Conservation (phyloP, 129 eudicot species). For the Centella asiatica region DNA sequence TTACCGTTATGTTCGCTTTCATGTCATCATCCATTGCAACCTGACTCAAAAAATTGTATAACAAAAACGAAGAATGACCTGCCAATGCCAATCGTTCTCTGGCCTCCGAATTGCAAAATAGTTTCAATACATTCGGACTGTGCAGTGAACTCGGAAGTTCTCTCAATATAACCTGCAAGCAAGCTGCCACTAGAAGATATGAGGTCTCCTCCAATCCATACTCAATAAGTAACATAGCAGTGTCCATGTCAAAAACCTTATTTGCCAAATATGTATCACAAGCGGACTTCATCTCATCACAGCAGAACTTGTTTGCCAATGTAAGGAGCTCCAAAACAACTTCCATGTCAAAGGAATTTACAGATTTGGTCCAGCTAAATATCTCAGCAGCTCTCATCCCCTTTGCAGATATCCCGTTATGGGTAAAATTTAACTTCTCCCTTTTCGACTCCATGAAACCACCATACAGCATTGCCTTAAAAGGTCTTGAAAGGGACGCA, state of each 20-base stretch:
- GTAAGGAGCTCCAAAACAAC: constrained; percentile 44
- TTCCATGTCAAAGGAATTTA: constrained; percentile 31
- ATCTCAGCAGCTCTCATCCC: constrained; percentile 47
- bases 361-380: constrained; percentile 39
- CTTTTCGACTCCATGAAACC: constrained; percentile 37
- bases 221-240: constrained; percentile 40
- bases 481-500: constrained; percentile 53
- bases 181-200: constrained; percentile 59
- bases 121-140: constrained; percentile 27
- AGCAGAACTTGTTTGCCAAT: constrained; percentile 51
- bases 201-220: constrained; percentile 59
- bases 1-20: constrained; percentile 54
- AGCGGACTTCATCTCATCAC: constrained; percentile 50
- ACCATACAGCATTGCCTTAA: constrained; percentile 47
- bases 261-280: constrained; percentile 54
- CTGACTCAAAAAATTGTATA: constrained; percentile 44
- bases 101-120: constrained; percentile 48
- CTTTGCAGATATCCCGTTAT: constrained; percentile 40
- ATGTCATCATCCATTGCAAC: constrained; percentile 53
- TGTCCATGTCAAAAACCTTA: constrained; percentile 35
- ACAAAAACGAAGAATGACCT: constrained; percentile 45
- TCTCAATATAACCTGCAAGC: constrained; percentile 57
- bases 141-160: constrained; percentile 45
- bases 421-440: constrained; percentile 42
- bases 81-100: constrained; percentile 27